phyloP scores from a whole-genome alignment of 1,284 basidiomycete species.

The Moesziomyces parantarcticus region DNA sequence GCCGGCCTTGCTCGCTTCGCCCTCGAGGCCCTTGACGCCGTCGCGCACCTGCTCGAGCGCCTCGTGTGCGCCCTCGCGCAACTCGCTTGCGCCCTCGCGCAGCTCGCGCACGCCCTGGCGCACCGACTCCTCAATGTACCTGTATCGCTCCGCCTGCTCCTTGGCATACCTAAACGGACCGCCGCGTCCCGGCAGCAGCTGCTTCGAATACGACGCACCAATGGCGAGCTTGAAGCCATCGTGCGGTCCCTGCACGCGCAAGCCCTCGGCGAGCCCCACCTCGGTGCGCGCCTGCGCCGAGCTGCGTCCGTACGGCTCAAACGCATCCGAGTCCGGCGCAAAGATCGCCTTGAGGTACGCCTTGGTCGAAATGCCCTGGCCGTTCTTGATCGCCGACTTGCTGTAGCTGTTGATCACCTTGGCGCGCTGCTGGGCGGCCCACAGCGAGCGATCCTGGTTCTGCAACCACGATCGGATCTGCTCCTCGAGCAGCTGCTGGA shows the following conservation, averaged over 20 bases:
- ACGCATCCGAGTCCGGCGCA: conserved; percentile 58
- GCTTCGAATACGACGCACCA: conserved; percentile 69
- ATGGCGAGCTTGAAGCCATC: conserved; percentile 70
- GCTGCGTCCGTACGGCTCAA: conserved; percentile 67
- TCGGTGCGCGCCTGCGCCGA: conserved; percentile 60
- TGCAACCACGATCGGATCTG: conserved; percentile 61
- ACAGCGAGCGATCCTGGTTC: conserved; percentile 63
- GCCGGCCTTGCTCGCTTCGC: conserved; percentile 50
- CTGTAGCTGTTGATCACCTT: conserved; percentile 69
- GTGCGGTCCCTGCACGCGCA: conserved; percentile 64
- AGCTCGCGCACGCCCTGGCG: conserved; percentile 26
- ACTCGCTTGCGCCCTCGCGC: conserved; percentile 24
- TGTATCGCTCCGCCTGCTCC: conserved; percentile 66
- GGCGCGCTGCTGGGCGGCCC: conserved; percentile 69
- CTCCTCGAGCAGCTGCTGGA: conserved; percentile 67
- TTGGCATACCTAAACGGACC: conserved; percentile 61
- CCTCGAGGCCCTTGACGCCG: conserved; percentile 27
- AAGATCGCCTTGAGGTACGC: conserved; percentile 71
- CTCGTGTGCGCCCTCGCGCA: conserved; percentile 34
- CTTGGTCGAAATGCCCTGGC: conserved; percentile 68
- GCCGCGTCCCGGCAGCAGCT: conserved; percentile 69
- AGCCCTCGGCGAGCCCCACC: conserved; percentile 38
- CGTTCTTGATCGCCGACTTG: conserved; percentile 26
- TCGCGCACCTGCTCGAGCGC: conserved; percentile 42
- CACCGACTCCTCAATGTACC: conserved; percentile 53